These are phyloP conservation scores for Fusarium globosum DNA, from an alignment of 2,329 filamentous ascomycete species.

Conservation along the genomic window DNA sequence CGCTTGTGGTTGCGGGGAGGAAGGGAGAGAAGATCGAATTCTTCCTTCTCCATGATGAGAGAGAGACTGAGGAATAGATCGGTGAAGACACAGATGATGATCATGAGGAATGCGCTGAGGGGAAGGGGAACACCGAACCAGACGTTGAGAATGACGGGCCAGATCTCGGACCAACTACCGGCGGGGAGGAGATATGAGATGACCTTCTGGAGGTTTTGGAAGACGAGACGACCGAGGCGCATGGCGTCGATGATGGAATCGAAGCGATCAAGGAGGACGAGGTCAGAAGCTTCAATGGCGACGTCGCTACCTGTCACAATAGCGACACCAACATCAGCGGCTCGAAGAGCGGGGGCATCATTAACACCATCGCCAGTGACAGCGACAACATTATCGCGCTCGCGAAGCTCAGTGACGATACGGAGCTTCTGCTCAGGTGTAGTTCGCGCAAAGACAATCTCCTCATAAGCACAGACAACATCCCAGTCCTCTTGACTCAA, in stretches of 20 bases:
- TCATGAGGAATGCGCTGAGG: slow-evolving; percentile 65
- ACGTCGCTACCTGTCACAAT: slow-evolving; percentile 74
- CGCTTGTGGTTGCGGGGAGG: slow-evolving; percentile 62
- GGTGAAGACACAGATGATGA: slow-evolving; percentile 67
- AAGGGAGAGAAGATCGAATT: slow-evolving; percentile 63
- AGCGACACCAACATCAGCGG: slow-evolving; percentile 75
- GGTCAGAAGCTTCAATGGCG: slow-evolving; percentile 71
- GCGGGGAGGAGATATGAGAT: slow-evolving; percentile 61
- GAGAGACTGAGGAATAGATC: slow-evolving; percentile 63
- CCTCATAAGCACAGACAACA: slow-evolving; percentile 60
- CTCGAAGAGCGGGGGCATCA: slow-evolving; percentile 73
- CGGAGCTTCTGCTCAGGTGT: slow-evolving; percentile 77
- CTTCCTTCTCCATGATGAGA: slow-evolving; percentile 66
- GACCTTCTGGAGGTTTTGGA: slow-evolving; percentile 56
- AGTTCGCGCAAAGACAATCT: slow-evolving; percentile 75
- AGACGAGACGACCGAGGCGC: slow-evolving; percentile 53
- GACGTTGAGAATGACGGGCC: slow-evolving; percentile 67
- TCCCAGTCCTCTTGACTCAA: slow-evolving; percentile 62
- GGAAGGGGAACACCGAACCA: slow-evolving; percentile 65
- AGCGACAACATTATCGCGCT: slow-evolving; percentile 68
- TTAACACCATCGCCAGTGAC: slow-evolving; percentile 82
- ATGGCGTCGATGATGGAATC: slow-evolving; percentile 77
- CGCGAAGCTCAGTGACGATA: slow-evolving; percentile 76
- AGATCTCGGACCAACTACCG: slow-evolving; percentile 66
- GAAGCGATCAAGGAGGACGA: slow-evolving; percentile 77